Conservation (phyloP, 2,329 filamentous ascomycete genomes). For the Aspergillus sp. region DNA sequence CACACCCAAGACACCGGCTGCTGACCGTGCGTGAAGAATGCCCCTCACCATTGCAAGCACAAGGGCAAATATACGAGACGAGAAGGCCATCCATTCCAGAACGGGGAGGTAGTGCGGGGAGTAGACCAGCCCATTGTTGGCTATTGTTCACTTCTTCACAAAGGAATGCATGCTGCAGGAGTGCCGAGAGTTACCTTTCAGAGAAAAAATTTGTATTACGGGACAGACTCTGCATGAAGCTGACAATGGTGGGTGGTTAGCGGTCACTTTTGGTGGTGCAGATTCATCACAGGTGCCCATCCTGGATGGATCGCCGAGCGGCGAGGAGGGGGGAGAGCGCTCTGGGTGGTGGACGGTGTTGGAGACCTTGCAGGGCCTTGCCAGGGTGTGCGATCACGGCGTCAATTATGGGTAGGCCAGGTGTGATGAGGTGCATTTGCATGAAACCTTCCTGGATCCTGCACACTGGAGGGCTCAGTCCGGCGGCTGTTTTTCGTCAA, state of each 20-base stretch:
- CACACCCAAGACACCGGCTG: neutral
- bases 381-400: conserved; percentile 15
- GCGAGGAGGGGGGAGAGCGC: neutral
- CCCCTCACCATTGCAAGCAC: neutral
- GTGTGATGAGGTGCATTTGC: conserved; percentile 17
- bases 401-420: conserved; percentile 11
- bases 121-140: neutral
- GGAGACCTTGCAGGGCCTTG: neutral
- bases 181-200: neutral
- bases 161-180: neutral
- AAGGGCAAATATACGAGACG: neutral
- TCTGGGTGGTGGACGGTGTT: conserved; percentile 3
- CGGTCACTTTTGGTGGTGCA: neutral
- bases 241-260: neutral
- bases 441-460: conserved; percentile 15
- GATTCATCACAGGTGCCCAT: neutral
- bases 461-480: conserved; percentile 2
- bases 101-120: neutral
- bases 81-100: neutral
- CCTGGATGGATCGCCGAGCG: neutral
- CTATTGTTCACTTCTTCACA: neutral
- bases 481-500: conserved; percentile 5
- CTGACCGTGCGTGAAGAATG: neutral
- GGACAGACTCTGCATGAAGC: conserved; percentile 2
- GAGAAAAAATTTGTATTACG: neutral